Evolutionary conservation across 495 filamentous ascomycete genomes (phyloP).

Genomic region (Podospora australis): DNA sequence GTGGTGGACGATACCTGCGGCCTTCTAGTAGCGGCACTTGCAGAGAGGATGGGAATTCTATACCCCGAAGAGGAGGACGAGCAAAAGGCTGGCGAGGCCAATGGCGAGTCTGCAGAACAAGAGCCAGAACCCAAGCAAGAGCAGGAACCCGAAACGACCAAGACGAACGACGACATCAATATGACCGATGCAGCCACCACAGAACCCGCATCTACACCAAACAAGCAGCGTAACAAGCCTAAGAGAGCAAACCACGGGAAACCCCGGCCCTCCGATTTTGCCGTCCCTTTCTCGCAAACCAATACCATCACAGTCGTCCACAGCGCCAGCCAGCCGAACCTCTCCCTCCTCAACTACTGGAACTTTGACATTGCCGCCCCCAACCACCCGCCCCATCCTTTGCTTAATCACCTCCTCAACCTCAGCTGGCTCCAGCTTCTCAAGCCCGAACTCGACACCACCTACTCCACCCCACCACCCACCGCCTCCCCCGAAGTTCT

Average conservation of each 20-base stretch:
- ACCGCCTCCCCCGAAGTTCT: slow-evolving; percentile 48
- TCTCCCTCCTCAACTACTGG: slow-evolving; percentile 81
- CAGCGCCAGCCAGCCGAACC: slow-evolving; percentile 81
- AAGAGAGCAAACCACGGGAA: slow-evolving; percentile 4
- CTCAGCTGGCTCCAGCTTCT: slow-evolving; percentile 88
- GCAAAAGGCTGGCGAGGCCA: slow-evolving; percentile 9
- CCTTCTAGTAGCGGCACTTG: slow-evolving; percentile 76
- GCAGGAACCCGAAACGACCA: not conserved
- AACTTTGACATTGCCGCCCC: slow-evolving; percentile 66
- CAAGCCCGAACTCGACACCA: slow-evolving; percentile 61
- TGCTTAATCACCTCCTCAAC: slow-evolving; percentile 71
- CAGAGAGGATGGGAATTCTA: slow-evolving; percentile 85
- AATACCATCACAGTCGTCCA: slow-evolving; percentile 90
- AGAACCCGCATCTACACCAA: slow-evolving; percentile 2
- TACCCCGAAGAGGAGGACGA: slow-evolving; percentile 42
- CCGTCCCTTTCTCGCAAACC: slow-evolving; percentile 45
- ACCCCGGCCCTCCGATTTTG: slow-evolving; percentile 28
- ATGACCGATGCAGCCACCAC: slow-evolving; percentile 13
- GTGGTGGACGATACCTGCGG: slow-evolving; percentile 89
- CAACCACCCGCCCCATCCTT: slow-evolving; percentile 60
- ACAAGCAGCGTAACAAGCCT: slow-evolving; percentile 17
- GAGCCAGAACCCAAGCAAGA: slow-evolving; percentile 4
- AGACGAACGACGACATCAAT: slow-evolving; percentile 12
- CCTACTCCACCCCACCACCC: slow-evolving; percentile 57
- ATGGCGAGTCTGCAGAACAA: no score